A percentile compares a stretch with the other conserved stretches of the same genome.
Evolutionary conservation across 345 rosid species (phyloP).

Genomic region (Excoecaria agallocha): DNA sequence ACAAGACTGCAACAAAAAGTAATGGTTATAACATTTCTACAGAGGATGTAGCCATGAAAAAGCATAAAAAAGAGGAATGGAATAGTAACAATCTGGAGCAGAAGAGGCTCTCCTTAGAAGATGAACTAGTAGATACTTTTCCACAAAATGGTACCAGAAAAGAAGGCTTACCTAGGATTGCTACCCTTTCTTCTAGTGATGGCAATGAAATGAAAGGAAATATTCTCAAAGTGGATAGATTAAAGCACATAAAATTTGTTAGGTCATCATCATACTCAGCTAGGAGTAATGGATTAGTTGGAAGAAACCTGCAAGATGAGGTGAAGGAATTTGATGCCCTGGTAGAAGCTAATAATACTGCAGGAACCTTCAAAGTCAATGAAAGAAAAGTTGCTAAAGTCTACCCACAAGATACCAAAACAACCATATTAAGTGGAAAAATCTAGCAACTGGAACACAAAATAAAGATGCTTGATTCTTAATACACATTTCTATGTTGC

Average conservation of each 20-base stretch:
- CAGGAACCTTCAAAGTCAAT: constrained; percentile 33
- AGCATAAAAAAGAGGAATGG: constrained; percentile 13
- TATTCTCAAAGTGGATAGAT: constrained; percentile 44
- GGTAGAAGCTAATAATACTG: constrained; percentile 25
- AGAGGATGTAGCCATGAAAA: constrained; percentile 22
- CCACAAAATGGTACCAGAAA: constrained; percentile 21
- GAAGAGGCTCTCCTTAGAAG: constrained; percentile 20
- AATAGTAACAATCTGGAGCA: constrained; percentile 25
- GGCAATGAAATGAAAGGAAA: constrained; percentile 36
- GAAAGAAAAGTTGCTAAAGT: constrained; percentile 55
- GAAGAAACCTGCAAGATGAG: constrained; percentile 36
- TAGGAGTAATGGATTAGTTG: constrained; percentile 41
- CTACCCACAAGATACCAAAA: constrained; percentile 41
- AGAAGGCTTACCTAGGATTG: constrained; percentile 22
- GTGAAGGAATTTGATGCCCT: constrained; percentile 30
- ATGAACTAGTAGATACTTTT: constrained; percentile 23
- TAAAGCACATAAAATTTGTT: constrained; percentile 71
- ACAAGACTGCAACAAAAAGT: constrained; percentile 19
- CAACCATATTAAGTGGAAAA: constrained; percentile 52
- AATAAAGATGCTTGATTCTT: constrained; percentile 61
- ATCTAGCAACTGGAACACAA: constrained; percentile 61
- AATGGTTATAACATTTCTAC: constrained; percentile 23
- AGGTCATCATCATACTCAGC: constrained; percentile 55
- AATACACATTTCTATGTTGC: not conserved
- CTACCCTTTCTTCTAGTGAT: constrained; percentile 26